Evolutionary conservation across 1,284 basidiomycete genomes (phyloP).

Genomic region (Papiliotrema laurentii): DNA sequence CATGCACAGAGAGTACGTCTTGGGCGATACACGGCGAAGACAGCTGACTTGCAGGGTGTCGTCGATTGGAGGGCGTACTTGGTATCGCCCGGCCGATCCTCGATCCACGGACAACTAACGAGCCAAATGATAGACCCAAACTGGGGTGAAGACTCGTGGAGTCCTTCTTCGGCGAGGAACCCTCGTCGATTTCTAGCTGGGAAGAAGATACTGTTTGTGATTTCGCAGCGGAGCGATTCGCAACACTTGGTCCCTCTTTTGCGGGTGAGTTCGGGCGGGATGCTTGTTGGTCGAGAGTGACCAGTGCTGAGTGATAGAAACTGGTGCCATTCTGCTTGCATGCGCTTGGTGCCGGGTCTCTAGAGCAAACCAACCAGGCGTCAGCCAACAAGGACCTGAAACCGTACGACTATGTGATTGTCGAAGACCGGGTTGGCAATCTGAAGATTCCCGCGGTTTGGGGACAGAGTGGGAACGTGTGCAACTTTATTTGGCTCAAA

Average conservation of each 20-base stretch:
- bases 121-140: constrained; percentile 67
- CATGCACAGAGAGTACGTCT: constrained; percentile 50
- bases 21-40: neutral
- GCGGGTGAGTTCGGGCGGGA: constrained; percentile 20
- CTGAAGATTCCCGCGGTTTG: constrained; percentile 45
- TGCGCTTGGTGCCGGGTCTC: constrained; percentile 61
- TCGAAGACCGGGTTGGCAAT: constrained; percentile 53
- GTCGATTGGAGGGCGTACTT: constrained; percentile 63
- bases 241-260: no score
- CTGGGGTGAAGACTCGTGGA: constrained; percentile 58
- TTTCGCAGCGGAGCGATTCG: no score
- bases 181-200: constrained; percentile 39
- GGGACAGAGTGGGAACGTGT: constrained; percentile 16
- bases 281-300: constrained; percentile 1
- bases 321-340: constrained; percentile 69
- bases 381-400: constrained; percentile 38
- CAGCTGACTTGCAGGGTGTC: constrained; percentile 14
- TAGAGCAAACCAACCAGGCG: constrained; percentile 46
- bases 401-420: constrained; percentile 62
- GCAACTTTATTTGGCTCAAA: constrained; percentile 65
- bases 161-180: constrained; percentile 50
- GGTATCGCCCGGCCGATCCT: constrained; percentile 64
- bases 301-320: constrained; percentile 35
- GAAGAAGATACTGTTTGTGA: constrained; percentile 29
- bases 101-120: constrained; percentile 53